Percentiles rank a stretch among this genome's conserved stretches.
These are phyloP conservation scores for Trichophaea hybrida DNA, from an alignment of 2,329 filamentous ascomycete species.

Conservation along the genomic window DNA sequence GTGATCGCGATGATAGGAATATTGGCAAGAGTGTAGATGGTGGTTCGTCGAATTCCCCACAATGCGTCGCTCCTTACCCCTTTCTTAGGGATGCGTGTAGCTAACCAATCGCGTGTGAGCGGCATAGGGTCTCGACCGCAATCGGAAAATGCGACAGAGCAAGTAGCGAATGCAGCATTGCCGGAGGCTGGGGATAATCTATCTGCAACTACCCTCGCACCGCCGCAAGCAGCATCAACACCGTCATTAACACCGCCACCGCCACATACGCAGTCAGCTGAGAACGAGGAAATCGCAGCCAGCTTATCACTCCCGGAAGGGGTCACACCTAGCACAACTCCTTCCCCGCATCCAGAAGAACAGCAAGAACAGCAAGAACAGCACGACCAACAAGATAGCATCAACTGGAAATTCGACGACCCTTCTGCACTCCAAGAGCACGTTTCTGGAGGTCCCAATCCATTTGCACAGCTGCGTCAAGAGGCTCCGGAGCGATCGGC, in stretches of 20 bases:
- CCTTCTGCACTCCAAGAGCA: conserved; percentile 17
- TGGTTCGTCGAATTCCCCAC: conserved; percentile 5
- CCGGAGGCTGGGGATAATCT: conserved; percentile 1
- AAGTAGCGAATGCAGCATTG: neutral
- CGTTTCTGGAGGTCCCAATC: conserved; percentile 11
- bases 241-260: neutral
- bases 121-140: neutral
- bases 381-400: neutral
- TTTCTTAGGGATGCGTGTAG: neutral
- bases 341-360: neutral
- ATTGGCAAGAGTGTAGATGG: conserved; percentile 7
- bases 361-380: conserved; percentile 1
- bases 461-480: conserved; percentile 9
- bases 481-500: conserved; percentile 13
- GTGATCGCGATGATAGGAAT: neutral
- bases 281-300: neutral
- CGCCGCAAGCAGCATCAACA: neutral
- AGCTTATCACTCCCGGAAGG: neutral
- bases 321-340: neutral
- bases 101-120: neutral
- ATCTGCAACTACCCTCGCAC: neutral
- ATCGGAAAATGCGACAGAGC: neutral
- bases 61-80: conserved; percentile 6
- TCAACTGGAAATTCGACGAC: conserved; percentile 22
- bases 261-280: conserved; percentile 1